A percentile compares a stretch with the other conserved stretches of the same genome.
phyloP scores from a whole-genome alignment of 2,329 filamentous ascomycete genomes.

The Pezicula rhizophila region DNA sequence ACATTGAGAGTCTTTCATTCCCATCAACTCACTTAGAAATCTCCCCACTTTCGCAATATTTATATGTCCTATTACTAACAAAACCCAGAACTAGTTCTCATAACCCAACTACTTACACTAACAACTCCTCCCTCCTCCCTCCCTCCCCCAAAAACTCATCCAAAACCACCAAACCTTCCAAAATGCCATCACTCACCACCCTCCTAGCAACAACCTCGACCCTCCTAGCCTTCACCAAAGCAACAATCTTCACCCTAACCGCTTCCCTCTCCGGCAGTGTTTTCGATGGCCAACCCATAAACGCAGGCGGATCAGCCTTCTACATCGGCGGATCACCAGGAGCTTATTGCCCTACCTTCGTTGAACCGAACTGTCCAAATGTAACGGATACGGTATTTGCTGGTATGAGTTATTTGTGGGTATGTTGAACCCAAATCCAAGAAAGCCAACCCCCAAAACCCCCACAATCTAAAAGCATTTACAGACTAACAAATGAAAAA shows the following conservation, averaged over 20 bases:
- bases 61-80: no score
- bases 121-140: no score
- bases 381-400: conserved; percentile 8
- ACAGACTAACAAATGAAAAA: neutral
- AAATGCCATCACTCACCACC: conserved; percentile 4
- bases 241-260: conserved; percentile 35
- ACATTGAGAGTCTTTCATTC: no score
- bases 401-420: conserved; percentile 7
- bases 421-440: conserved; percentile 1
- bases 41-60: no score
- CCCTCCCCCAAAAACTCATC: no score
- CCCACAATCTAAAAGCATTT: neutral
- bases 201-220: neutral
- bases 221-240: conserved; percentile 1
- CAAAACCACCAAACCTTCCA: neutral
- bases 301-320: conserved; percentile 42
- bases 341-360: conserved; percentile 41
- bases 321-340: conserved; percentile 39
- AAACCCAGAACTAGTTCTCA: no score
- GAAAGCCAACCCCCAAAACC: neutral
- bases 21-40: no score
- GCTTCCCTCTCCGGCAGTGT: conserved; percentile 18
- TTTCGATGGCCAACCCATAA: conserved; percentile 39
- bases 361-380: conserved; percentile 7
- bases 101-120: neutral